Evolutionary conservation across 129 eudicot genomes (phyloP).

Genomic region (Helianthus tuberosus): DNA sequence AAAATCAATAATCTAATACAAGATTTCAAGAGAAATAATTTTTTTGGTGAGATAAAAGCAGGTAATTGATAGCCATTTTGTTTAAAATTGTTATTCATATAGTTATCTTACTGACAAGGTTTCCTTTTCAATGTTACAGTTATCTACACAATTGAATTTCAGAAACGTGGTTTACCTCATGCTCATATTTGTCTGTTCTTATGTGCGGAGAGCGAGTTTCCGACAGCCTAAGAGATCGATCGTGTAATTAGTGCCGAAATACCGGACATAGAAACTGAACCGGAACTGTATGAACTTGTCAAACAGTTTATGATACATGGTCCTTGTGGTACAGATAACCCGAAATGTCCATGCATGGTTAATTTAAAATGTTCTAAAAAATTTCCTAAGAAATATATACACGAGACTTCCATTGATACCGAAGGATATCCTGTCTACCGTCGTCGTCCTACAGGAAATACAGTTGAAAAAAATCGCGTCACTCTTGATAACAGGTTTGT

Average conservation of each 20-base stretch:
- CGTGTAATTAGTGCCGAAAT: background rate
- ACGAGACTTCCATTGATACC: background rate
- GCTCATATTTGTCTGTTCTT: constrained; percentile 27
- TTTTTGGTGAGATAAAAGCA: background rate
- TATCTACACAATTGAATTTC: constrained; percentile 11
- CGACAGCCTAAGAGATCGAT: background rate
- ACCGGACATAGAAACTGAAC: background rate
- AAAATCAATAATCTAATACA: no score
- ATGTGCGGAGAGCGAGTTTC: background rate
- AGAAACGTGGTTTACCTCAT: constrained; percentile 33
- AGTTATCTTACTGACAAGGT: no score
- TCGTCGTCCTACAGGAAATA: background rate
- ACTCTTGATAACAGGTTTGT: background rate
- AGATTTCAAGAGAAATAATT: no score
- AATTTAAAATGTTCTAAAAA: background rate
- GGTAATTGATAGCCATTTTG: background rate
- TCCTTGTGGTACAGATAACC: constrained; percentile 20
- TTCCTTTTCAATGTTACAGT: no score
- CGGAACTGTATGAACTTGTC: background rate
- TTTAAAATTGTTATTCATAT: no score
- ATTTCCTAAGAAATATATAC: background rate
- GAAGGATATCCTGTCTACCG: background rate
- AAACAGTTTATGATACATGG: constrained; percentile 20
- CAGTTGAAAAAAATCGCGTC: background rate
- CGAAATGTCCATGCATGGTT: constrained; percentile 1